Evolutionary conservation across 2,329 filamentous ascomycete genomes (phyloP).

Genomic region (Arthroderma sp.): DNA sequence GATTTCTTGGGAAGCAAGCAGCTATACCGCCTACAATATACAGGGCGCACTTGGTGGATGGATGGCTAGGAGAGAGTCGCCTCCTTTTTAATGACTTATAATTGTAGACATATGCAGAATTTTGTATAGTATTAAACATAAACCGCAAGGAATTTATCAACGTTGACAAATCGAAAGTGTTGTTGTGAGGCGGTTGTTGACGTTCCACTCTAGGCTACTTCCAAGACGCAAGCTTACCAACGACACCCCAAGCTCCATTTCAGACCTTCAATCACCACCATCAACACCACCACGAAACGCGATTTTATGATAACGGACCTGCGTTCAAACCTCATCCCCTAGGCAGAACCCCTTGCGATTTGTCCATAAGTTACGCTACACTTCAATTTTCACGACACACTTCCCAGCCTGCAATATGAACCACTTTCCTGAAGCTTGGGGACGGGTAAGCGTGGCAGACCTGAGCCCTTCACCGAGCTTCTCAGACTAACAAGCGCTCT

Average conservation of each 20-base stretch:
- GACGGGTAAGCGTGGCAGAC: constrained; percentile 25
- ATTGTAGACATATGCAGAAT: background rate
- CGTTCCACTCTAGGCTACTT: too few species aligned
- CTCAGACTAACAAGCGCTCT: constrained; percentile 12
- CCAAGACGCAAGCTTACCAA: too few species aligned
- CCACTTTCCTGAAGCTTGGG: constrained; percentile 53
- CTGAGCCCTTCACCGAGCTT: constrained; percentile 8
- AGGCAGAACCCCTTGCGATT: too few species aligned
- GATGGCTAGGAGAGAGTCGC: too few species aligned
- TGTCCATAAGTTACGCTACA: constrained; percentile 1
- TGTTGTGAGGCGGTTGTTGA: background rate
- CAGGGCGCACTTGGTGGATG: too few species aligned
- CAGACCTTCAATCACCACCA: background rate
- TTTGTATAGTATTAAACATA: background rate
- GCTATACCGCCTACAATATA: too few species aligned
- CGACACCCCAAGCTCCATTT: background rate
- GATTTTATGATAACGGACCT: too few species aligned
- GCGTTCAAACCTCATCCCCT: too few species aligned
- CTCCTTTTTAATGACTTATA: too few species aligned
- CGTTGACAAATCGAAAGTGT: background rate
- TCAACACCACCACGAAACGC: too few species aligned
- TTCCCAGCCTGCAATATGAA: constrained; percentile 38
- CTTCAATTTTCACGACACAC: background rate
- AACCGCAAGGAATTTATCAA: background rate
- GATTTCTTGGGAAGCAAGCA: too few species aligned